Percentiles rank a stretch among this genome's conserved stretches.
Conservation (phyloP, 352 stramenopile species). For the Phytopythium litorale region DNA sequence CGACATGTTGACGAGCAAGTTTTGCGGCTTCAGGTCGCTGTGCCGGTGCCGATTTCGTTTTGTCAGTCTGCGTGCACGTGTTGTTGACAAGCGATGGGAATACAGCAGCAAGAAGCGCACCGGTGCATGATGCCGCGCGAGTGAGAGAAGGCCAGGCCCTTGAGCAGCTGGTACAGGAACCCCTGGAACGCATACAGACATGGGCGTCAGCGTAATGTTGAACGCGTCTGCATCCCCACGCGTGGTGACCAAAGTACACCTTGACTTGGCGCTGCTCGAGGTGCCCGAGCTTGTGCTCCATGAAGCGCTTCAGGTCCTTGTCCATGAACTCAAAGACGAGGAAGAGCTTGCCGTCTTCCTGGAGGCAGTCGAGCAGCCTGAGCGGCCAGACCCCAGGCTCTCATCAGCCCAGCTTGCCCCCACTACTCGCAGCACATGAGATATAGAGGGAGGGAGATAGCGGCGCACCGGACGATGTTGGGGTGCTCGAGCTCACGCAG, state of each 20-base stretch:
- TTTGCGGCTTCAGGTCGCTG: slow-evolving; percentile 98
- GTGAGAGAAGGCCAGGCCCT: slow-evolving; percentile 86
- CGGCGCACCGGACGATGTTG: slow-evolving; percentile 94
- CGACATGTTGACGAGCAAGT: slow-evolving; percentile 94
- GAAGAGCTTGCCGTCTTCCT: slow-evolving; percentile 95
- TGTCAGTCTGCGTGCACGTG: neutral
- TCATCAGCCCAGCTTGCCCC: neutral
- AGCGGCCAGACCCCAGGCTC: neutral
- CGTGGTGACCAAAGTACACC: slow-evolving; percentile 9
- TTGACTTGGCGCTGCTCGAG: slow-evolving; percentile 65
- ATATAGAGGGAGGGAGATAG: neutral
- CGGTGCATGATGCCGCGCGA: slow-evolving; percentile 87
- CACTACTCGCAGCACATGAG: neutral
- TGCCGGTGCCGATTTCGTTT: neutral
- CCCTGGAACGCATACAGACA: slow-evolving; percentile 16
- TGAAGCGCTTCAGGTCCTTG: slow-evolving; percentile 96
- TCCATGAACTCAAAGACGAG: slow-evolving; percentile 99
- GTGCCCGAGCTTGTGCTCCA: slow-evolving; percentile 86
- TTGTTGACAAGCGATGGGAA: neutral
- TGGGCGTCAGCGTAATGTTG: neutral
- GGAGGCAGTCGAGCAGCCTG: slow-evolving; percentile 93
- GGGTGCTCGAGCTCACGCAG: slow-evolving; percentile 96
- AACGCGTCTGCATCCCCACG: neutral
- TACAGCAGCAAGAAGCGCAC: slow-evolving; percentile 22
- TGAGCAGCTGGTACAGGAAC: slow-evolving; percentile 85